A percentile compares a stretch with the other conserved stretches of the same genome.
Evolutionary conservation across 352 stramenopile genomes (phyloP).

Genomic region (Aphanomyces euteiches): DNA sequence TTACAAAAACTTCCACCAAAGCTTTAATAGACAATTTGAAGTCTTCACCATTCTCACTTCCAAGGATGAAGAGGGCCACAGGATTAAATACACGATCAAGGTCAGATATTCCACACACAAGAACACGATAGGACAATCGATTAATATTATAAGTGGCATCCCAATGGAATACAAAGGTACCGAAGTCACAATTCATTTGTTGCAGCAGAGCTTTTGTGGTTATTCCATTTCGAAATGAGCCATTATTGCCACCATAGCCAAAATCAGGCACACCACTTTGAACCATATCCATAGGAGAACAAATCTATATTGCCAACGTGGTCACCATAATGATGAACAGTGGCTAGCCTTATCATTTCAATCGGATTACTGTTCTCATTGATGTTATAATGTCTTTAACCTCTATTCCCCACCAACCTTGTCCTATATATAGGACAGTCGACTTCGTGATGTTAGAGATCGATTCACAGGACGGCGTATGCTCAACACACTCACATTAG

Average conservation of each 20-base stretch:
- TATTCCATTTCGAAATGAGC: neutral
- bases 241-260: neutral
- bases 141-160: slow-evolving; percentile 22
- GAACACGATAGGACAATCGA: slow-evolving; percentile 7
- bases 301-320: neutral
- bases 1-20: neutral
- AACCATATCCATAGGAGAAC: neutral
- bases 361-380: neutral
- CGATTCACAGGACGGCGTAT: too few species aligned
- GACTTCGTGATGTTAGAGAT: too few species aligned
- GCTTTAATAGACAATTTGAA: neutral
- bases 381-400: neutral
- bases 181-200: too few species aligned
- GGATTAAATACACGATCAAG: neutral
- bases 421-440: too few species aligned
- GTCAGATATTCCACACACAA: slow-evolving; percentile 17
- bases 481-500: too few species aligned
- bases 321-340: neutral
- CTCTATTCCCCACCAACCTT: too few species aligned
- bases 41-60: neutral
- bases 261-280: neutral
- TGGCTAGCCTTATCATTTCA: neutral
- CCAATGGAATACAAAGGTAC: slow-evolving; percentile 15
- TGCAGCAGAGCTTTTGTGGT: slow-evolving; percentile 5
- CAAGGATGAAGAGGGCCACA: slow-evolving; percentile 10